Evolutionary conservation across 139 green algal genomes (phyloP), one percentile per base, ranked within the genome.

Genomic region (Nannochloris sp.): DNA sequence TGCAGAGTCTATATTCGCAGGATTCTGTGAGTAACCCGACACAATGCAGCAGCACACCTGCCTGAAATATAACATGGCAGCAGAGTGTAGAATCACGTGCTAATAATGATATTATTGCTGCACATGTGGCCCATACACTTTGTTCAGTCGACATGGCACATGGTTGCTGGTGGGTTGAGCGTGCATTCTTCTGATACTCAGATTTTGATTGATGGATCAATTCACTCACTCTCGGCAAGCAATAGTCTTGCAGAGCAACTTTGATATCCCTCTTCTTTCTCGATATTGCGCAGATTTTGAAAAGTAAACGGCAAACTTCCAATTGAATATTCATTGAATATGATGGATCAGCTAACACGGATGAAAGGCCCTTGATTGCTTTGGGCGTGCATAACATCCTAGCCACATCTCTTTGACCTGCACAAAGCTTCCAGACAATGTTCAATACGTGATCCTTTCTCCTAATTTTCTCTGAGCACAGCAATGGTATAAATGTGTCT

Each of bases 291-390:
- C 20, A 17, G 14, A 64, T 31, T 17, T 29, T 16, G 20, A 17
- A 16, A 29, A 64, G 23, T 25, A 64, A 2, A 16, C 25, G 6
- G 8, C n/a, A 31, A 26, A 25, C 29, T 8, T 31, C 58, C 4
- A 51, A 13, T 51, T 64, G 58, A 17, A 56, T 29, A 11, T 23
- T 17, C n/a, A 64, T 31, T 31, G 20, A 16, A 31, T 44, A 29
- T 17, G 12, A 29, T 57, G n/a, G 12, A 49, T 64, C 58, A 28
- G n/a, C 58, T 8, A 74, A 55, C 37, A 74, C 14, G 2, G 69
- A 57, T 20, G 61, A 50, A 49, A 74, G 57, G 56, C 55, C 57
- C 48, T 70, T 55, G 12, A 58, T 60, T 25, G 46, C 58, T 2
- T 49, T 14, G 43, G 65, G 50, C 31, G 60, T 12, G 43, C 61